Evolutionary conservation across 768 basidiomycete species (phyloP).

Genomic region (Leucosporidium yakuticum): DNA sequence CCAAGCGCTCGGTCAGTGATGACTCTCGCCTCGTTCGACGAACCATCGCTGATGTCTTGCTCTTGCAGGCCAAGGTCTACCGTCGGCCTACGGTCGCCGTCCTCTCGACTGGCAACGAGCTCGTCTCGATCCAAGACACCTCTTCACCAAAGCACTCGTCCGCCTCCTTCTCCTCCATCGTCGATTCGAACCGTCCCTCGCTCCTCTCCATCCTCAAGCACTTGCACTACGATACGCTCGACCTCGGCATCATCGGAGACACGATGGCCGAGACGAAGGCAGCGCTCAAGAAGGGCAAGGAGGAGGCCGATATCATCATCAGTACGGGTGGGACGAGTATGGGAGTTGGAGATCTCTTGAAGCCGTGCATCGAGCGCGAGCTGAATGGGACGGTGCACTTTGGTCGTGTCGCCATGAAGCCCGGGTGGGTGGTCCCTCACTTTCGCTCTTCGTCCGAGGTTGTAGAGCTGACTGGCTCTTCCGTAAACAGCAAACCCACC

Average conservation of each 20-base stretch:
- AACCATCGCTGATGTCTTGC: neutral
- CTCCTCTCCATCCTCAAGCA: slow-evolving; percentile 63
- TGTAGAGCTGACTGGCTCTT: neutral
- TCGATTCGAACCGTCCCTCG: slow-evolving; percentile 81
- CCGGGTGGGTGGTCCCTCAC: slow-evolving; percentile 43
- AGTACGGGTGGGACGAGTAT: slow-evolving; percentile 89
- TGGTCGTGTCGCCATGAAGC: slow-evolving; percentile 73
- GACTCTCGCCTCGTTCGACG: neutral
- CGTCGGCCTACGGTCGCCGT: slow-evolving; percentile 70
- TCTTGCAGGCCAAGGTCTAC: slow-evolving; percentile 58
- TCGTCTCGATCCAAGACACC: slow-evolving; percentile 55
- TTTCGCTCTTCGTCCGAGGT: neutral
- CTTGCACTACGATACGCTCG: slow-evolving; percentile 68
- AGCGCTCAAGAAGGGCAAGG: slow-evolving; percentile 56
- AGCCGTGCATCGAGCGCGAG: slow-evolving; percentile 77
- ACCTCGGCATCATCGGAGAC: slow-evolving; percentile 74
- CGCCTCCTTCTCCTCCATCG: slow-evolving; percentile 51
- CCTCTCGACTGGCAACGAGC: slow-evolving; percentile 80
- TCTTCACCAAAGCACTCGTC: slow-evolving; percentile 19
- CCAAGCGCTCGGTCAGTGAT: slow-evolving; percentile 57
- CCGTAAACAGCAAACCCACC: slow-evolving; percentile 63
- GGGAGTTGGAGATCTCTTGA: slow-evolving; percentile 79
- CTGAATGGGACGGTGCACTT: slow-evolving; percentile 74
- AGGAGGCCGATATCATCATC: slow-evolving; percentile 64
- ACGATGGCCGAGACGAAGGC: slow-evolving; percentile 51